A percentile compares a stretch with the other conserved stretches of the same genome.
Evolutionary conservation across 2,329 filamentous ascomycete genomes (phyloP).

Genomic region (Furcasterigmium furcatum): DNA sequence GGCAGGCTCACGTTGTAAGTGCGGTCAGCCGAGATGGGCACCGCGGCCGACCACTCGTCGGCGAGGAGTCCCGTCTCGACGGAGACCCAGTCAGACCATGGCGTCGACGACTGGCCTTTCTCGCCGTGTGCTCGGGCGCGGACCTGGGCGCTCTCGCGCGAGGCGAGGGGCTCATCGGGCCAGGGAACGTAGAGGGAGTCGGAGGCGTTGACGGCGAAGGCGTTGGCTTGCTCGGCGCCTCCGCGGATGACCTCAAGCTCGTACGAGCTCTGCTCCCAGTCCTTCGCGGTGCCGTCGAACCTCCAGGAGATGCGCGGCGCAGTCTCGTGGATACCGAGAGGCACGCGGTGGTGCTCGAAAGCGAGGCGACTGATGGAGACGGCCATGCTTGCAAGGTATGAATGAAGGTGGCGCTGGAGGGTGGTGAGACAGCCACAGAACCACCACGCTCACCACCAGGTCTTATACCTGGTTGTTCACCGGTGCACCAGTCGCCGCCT

Average conservation of each 20-base stretch:
- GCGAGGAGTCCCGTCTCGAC: constrained; percentile 35
- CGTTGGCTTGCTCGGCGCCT: neutral
- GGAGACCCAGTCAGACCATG: constrained; percentile 23
- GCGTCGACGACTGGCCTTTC: too few relatives aligned
- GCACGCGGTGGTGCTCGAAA: constrained; percentile 37
- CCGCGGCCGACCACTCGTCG: constrained; percentile 24
- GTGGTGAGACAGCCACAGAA: too few relatives aligned
- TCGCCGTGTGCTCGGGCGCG: constrained; percentile 30
- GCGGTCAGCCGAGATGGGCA: constrained; percentile 18
- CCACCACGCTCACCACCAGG: too few relatives aligned
- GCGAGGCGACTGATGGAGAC: constrained; percentile 32
- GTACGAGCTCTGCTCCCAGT: constrained; percentile 41
- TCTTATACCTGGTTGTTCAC: too few relatives aligned
- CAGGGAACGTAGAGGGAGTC: constrained; percentile 39
- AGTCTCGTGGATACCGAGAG: constrained; percentile 39
- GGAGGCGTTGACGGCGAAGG: constrained; percentile 25
- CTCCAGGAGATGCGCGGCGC: constrained; percentile 43
- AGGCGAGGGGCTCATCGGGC: constrained; percentile 30
- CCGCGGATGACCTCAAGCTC: constrained; percentile 34
- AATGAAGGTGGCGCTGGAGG: too few relatives aligned
- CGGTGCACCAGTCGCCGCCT: too few relatives aligned
- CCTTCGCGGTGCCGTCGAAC: constrained; percentile 30
- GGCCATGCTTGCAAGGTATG: too few relatives aligned
- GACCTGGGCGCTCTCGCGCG: constrained; percentile 25
- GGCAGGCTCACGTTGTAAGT: constrained; percentile 21